These are phyloP conservation scores for Austropuccinia psidii DNA, from an alignment of 1,284 basidiomycete species.

Conservation along the genomic window DNA sequence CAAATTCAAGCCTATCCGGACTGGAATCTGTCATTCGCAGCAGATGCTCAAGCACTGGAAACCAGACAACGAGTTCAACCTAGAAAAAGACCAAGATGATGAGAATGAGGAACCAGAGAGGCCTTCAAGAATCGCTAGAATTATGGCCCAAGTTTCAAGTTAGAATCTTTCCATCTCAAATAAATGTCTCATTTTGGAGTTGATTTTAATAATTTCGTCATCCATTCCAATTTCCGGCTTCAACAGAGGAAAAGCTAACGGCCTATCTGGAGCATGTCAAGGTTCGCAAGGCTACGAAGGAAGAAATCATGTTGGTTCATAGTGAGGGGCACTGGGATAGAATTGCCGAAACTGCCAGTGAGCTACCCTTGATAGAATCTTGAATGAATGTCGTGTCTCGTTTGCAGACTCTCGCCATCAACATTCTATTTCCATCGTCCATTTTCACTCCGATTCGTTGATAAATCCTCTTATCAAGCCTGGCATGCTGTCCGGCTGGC, in stretches of 20 bases:
- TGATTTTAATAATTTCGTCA: neutral
- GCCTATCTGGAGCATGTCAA: conserved; percentile 68
- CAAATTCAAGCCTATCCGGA: conserved; percentile 1
- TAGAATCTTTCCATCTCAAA: neutral
- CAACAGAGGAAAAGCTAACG: conserved; percentile 54
- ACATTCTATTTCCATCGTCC: neutral
- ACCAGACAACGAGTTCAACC: conserved; percentile 6
- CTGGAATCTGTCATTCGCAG: conserved; percentile 20
- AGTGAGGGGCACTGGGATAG: conserved; percentile 83
- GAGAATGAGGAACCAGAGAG: conserved; percentile 24
- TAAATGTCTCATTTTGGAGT: neutral
- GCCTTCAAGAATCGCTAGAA: conserved; percentile 19
- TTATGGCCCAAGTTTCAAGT: conserved; percentile 22
- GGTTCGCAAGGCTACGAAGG: conserved; percentile 62
- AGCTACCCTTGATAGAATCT: neutral
- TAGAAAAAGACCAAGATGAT: conserved; percentile 8
- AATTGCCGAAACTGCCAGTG: conserved; percentile 52
- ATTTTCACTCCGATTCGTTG: neutral
- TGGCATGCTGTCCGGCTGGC: too few species aligned
- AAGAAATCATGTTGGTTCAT: conserved; percentile 82
- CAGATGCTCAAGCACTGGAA: conserved; percentile 32
- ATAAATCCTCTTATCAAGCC: neutral
- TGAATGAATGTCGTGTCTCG: conserved; percentile 53
- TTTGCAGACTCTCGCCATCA: conserved; percentile 13
- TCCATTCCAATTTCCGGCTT: neutral